A percentile compares a stretch with the other conserved stretches of the same genome.
These are phyloP conservation scores for Stereocaulon alpinum DNA, from an alignment of 495 filamentous ascomycete genomes.

Conservation along the genomic window DNA sequence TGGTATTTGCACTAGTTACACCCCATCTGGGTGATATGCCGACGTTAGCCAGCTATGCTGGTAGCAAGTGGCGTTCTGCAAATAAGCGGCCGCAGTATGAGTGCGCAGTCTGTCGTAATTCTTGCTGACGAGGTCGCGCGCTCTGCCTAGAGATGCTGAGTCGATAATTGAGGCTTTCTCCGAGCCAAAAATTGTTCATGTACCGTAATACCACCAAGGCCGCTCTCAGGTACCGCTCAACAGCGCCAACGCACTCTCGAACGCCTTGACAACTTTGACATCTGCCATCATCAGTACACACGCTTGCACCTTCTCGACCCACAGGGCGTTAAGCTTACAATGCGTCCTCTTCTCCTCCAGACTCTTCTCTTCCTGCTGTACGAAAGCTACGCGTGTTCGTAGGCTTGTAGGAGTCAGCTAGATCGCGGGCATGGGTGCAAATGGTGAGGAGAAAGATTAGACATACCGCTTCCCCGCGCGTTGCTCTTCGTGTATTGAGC, in stretches of 20 bases:
- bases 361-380: constrained; percentile 55
- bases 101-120: no score
- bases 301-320: not conserved
- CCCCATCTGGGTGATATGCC: no score
- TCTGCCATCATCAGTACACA: constrained; percentile 29
- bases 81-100: no score
- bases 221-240: constrained; percentile 29
- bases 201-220: not conserved
- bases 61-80: no score
- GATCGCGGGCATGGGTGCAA: no score
- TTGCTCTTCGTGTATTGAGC: constrained; percentile 56
- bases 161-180: no score
- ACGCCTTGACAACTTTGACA: constrained; percentile 66
- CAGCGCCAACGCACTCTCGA: constrained; percentile 65
- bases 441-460: no score
- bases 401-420: constrained; percentile 38
- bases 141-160: no score
- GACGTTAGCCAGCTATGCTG: no score
- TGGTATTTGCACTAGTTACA: no score
- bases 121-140: no score
- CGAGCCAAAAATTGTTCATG: no score
- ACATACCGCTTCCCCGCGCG: constrained; percentile 56
- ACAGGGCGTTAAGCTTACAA: constrained; percentile 38
- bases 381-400: constrained; percentile 64
- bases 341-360: constrained; percentile 64